Base-by-base conservation (phyloP, 2,329 filamentous ascomycete genomes). In the Pestalotiopsis sp. region DNA sequence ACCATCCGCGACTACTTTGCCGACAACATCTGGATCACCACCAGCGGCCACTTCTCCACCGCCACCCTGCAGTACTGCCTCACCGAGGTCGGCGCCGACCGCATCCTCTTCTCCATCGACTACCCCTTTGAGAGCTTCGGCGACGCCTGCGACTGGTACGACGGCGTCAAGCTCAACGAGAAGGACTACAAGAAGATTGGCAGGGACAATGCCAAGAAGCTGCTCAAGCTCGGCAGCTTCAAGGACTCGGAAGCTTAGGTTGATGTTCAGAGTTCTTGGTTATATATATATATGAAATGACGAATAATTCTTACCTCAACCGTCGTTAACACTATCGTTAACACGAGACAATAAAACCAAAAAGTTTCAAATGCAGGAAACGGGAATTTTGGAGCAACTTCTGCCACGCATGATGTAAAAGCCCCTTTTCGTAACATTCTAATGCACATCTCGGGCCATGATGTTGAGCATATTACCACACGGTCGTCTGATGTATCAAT, bases 21-120 rank as follows among this genome's bases (percentile, higher is more conserved):
- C 25, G 71, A 82, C 52, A 88, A 88, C 74, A 79, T 89, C 68
- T 89, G 84, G 84, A 83, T 88, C 71, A 89, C 87, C 3, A 88
- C 87, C 0, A 83, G 80, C 67, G 87, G 87, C 0, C 84, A 88
- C 73, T 89, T 88, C 72, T 87, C 84, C 0, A 87, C 85, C 0
- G 76, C 82, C 1, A 86, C 85, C 0, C 75, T 88, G 59, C 79
- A 87, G 70, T 88, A 82, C 65, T 83, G 82, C 60, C 79, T 85
- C 23, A 78, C 80, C 23, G 81, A 87, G 71, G 77, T 88, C 36
- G 82, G 85, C 7, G 77, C 83, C 4, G 84, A 87, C 66, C 76
- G 85, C 0, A 84, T 87, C 49, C 71, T 87, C n/a, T 87, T 86
- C 74, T 84, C 81, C 1, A 82, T 87, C 3, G 85, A 87, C 71